Evolutionary conservation across 2,329 filamentous ascomycete genomes (phyloP).

Genomic region (Colletotrichum spinosum): DNA sequence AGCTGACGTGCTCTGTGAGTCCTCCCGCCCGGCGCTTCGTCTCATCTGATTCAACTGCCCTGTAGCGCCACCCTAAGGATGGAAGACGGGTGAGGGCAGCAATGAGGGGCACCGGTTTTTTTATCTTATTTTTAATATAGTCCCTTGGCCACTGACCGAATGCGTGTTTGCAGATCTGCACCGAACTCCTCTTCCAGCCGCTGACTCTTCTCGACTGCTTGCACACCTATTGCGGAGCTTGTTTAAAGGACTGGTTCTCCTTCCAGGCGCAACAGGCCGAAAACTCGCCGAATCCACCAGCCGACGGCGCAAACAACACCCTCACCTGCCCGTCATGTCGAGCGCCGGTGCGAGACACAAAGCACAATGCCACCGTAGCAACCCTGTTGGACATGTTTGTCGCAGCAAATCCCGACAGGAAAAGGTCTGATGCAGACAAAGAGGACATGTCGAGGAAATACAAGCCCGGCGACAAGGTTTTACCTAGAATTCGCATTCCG

Average conservation of each 20-base stretch:
- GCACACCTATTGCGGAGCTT: conserved; percentile 95
- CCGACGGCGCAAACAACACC: conserved; percentile 56
- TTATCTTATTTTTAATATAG: neutral
- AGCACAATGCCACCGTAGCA: conserved; percentile 90
- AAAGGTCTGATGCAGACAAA: conserved; percentile 77
- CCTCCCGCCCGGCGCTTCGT: conserved; percentile 12
- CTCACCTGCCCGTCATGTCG: conserved; percentile 96
- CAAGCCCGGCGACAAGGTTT: conserved; percentile 82
- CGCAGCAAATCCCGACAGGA: conserved; percentile 80
- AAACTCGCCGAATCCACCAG: conserved; percentile 60
- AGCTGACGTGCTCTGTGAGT: conserved; percentile 94
- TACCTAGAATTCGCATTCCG: conserved; percentile 70
- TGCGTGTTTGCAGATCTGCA: conserved; percentile 80
- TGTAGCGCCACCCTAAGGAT: conserved; percentile 29
- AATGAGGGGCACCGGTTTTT: conserved; percentile 15
- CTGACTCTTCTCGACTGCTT: conserved; percentile 92
- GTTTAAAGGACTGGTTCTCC: conserved; percentile 94
- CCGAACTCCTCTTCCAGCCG: conserved; percentile 91
- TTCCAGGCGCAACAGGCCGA: conserved; percentile 77
- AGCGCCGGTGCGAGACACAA: conserved; percentile 84
- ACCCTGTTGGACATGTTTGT: conserved; percentile 92
- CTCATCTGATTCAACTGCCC: conserved; percentile 34
- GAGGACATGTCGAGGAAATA: conserved; percentile 81
- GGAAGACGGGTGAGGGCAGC: neutral
- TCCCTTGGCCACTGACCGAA: conserved; percentile 22